Evolutionary conservation across 208 protist species (phyloP).

Genomic region (Porcisia hertigi): DNA sequence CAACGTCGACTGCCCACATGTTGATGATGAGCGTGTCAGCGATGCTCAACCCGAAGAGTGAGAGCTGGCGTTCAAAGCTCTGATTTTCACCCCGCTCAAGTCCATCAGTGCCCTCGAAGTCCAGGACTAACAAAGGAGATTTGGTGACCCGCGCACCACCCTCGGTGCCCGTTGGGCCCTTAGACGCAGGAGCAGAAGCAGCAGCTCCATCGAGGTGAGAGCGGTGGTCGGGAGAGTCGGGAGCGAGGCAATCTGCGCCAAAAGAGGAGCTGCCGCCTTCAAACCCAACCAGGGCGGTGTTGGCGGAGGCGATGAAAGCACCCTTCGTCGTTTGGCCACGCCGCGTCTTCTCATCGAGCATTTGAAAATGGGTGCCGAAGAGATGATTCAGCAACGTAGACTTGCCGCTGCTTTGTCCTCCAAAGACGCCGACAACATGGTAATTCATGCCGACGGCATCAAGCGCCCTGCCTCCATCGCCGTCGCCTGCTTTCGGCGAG

Average conservation of each 20-base stretch:
- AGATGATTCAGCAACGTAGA: constrained; percentile 97
- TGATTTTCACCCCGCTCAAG: constrained; percentile 96
- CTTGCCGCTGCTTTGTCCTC: constrained; percentile 97
- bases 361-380: constrained; percentile 95
- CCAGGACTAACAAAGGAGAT: constrained; percentile 90
- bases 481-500: neutral
- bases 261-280: constrained; percentile 5
- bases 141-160: neutral
- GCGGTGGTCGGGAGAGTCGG: constrained; percentile 10
- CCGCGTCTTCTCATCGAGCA: constrained; percentile 88
- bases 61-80: constrained; percentile 96
- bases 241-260: neutral
- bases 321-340: constrained; percentile 96
- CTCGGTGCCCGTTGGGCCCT: neutral
- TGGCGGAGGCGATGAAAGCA: constrained; percentile 74
- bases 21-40: constrained; percentile 97
- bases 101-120: constrained; percentile 97
- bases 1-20: constrained; percentile 97
- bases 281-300: constrained; percentile 29
- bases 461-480: constrained; percentile 1
- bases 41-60: constrained; percentile 96
- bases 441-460: constrained; percentile 59
- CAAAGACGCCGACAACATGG: constrained; percentile 94
- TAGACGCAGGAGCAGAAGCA: constrained; percentile 8
- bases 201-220: constrained; percentile 20